Conservation (phyloP, 1,139 yeast species). For the Candida buenavistaensis region DNA sequence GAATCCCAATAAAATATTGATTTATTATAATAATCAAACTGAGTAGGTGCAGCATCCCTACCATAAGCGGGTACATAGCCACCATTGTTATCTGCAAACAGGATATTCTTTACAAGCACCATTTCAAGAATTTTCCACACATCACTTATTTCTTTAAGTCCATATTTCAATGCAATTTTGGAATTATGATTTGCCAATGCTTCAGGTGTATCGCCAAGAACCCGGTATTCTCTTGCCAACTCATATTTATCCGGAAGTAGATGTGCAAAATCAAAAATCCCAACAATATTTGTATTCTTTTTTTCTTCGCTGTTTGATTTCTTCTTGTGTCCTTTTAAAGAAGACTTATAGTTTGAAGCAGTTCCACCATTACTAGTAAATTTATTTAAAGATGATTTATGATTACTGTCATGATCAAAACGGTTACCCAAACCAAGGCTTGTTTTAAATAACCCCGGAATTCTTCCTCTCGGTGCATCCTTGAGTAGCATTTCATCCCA, state of each 20-base stretch:
- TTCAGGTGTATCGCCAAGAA: slow-evolving; percentile 67
- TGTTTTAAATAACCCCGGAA: slow-evolving; percentile 46
- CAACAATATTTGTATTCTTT: slow-evolving; percentile 52
- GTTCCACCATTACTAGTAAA: slow-evolving; percentile 30
- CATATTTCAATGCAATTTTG: slow-evolving; percentile 66
- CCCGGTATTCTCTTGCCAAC: slow-evolving; percentile 72
- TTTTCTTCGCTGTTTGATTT: slow-evolving; percentile 15
- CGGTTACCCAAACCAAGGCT: slow-evolving; percentile 42
- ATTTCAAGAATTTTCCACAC: slow-evolving; percentile 74
- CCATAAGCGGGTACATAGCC: slow-evolving; percentile 1
- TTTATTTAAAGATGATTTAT: slow-evolving; percentile 23
- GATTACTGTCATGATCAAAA: slow-evolving; percentile 20
- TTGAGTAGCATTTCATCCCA: slow-evolving; percentile 50
- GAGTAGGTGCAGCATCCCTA: slow-evolving; percentile 2
- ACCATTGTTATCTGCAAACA: not conserved
- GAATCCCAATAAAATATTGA: slow-evolving; percentile 69
- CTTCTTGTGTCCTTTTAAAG: slow-evolving; percentile 18
- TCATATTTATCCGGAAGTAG: slow-evolving; percentile 77
- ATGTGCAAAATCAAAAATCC: slow-evolving; percentile 64
- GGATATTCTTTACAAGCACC: slow-evolving; percentile 29
- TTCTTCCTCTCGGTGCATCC: slow-evolving; percentile 44
- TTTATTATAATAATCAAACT: no score
- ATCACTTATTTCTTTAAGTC: slow-evolving; percentile 62
- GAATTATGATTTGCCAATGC: slow-evolving; percentile 69
- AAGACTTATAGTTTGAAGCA: slow-evolving; percentile 30